Percentiles rank a stretch among this genome's conserved stretches.
phyloP scores from a whole-genome alignment of 2,329 filamentous ascomycete species.

The Furcasterigmium sp. region DNA sequence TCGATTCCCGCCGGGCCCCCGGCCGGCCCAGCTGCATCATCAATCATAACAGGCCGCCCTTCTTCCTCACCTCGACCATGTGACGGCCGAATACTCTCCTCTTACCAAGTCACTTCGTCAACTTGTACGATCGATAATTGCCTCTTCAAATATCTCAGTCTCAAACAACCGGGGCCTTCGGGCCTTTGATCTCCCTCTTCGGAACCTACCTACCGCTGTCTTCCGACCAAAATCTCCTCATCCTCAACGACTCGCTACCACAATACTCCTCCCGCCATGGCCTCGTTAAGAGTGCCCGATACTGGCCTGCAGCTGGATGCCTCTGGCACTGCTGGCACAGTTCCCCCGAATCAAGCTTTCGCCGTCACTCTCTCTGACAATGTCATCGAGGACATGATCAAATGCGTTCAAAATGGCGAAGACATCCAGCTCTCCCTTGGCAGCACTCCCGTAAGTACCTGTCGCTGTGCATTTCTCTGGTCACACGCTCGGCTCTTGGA shows the following conservation, averaged over 20 bases:
- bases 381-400: conserved; percentile 58
- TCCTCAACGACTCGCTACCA: neutral
- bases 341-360: conserved; percentile 50
- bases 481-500: too few relatives aligned
- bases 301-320: conserved; percentile 52
- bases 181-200: neutral
- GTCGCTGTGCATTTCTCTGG: neutral
- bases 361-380: conserved; percentile 51
- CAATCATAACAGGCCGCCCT: neutral
- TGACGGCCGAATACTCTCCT: neutral
- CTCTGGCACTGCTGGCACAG: conserved; percentile 19
- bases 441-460: conserved; percentile 49
- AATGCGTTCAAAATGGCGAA: conserved; percentile 51
- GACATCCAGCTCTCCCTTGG: conserved; percentile 54
- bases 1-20: too few relatives aligned
- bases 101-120: neutral
- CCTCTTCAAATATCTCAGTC: neutral
- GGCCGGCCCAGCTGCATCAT: too few relatives aligned
- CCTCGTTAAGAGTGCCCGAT: conserved; percentile 51
- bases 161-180: neutral
- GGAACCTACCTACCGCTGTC: neutral
- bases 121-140: neutral
- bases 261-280: conserved; percentile 30
- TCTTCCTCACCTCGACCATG: neutral
- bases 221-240: too few relatives aligned